Base-by-base conservation (phyloP, 805 yeast genomes). In the Pichia nakasei region DNA sequence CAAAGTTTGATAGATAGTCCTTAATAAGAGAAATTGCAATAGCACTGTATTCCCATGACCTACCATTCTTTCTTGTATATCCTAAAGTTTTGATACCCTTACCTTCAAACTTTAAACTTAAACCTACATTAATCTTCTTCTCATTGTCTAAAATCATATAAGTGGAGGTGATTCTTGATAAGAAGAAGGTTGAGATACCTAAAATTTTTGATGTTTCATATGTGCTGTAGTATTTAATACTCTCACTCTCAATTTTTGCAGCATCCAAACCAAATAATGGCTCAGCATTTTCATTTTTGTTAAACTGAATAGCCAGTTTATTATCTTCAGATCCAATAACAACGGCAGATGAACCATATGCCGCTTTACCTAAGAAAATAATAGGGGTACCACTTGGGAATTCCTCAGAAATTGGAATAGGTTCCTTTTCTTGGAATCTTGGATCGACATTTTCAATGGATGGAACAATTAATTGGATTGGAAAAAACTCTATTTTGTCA, bases 1-100 rank as follows among this genome's bases (percentile, higher is more conserved):
- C 82, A 68, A 86, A 93, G 40, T 68, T 68, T 11, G 57, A 53
- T 52, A 67, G 64, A 59, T 87, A 93, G 26, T 76, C 80, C 39
- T 68, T 65, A 38, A 93, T 61, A 49, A 89, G 67, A 29, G 74
- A 70, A 34, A 84, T 63, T 0, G 97, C 94, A 52, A 82, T 66
- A 9, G 77, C 79, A 50, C 94, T 84, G 61, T 70, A 93, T 53
- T 80, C 87, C 98, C 98, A 93, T 20, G 78, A 80, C 41, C 70
- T 69, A 22, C 68, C 73, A 35, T 64, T 68, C 55, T 80, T 78
- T 47, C 80, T 74, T 2, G 96, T 79, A 65, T 79, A 91, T 5
- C 97, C 98, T 49, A 89, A 70, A 3, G 86, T 97, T 63, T 91
- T 91, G 55, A 76, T 74, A 52, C 87, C 77, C 47, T 77, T 76